Evolutionary conservation across 345 rosid genomes (phyloP), one percentile per base, ranked within the genome.

Genomic region (Hibiscus mutabilis): DNA sequence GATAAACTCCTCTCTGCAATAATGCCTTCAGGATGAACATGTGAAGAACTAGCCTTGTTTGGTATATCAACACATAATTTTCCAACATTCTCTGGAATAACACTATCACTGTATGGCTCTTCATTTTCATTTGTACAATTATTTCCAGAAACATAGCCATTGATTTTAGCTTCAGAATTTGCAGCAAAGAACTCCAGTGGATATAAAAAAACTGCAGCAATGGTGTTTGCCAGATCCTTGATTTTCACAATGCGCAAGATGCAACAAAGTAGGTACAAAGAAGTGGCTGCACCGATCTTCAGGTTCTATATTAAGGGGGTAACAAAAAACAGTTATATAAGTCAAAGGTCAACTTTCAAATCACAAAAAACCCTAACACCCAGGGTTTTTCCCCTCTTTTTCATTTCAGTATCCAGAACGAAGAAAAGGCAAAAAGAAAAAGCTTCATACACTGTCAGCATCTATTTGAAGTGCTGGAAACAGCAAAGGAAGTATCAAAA

Each of bases 201-300:
- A 81, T 85, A 88, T 74, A 96, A 88, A 82, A 92, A 85, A 47
- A 94, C 90, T 80, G 93, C 95, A 76, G 98, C 93, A 84, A 92
- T 84, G 73, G 84, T 81, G 78, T 96, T 96, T 21, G 96, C 94
- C 98, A 96, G 77, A 82, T 96, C 98, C 85, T 88, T 96, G 81
- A 90, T 96, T 82, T 96, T 92, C 72, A 96, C 91, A 66, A 96
- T 87, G 81, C 88, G 91, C 81, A 96, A 79, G 82, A 96, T 96
- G 94, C 97, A 90, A 70, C 95, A 96, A 75, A 96, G 91, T 74
- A 92, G 81, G 80, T 92, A 92, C 72, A 96, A 83, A 64, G 96
- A 91, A 76, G 97, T 91, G 79, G 86, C 74, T 24, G 98, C 85
- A 76, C 89, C 88, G 59, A 89, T 70, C 73, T 82, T 81, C 53